Evolutionary conservation across 805 yeast species (phyloP), one percentile per base, ranked within the genome.

Genomic region (Ogataea nonfermentans): DNA sequence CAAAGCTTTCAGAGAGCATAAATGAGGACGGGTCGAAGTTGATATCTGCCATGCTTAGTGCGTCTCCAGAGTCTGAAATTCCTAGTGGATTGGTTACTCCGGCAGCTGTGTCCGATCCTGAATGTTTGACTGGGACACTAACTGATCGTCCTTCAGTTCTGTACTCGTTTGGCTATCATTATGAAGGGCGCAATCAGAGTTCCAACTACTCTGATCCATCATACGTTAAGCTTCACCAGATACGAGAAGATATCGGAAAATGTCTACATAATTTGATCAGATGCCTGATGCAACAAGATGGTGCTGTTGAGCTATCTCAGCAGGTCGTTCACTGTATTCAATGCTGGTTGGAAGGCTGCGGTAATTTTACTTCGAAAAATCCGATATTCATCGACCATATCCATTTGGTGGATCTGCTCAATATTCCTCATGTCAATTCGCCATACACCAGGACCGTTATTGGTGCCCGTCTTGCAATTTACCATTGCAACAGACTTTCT

Each of bases 381-480:
- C 64, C 63, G 16, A 31, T 53, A 9, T 52, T 48, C 33, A 49
- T 53, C 35, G 62, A 61, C 27, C 52, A 59, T 42, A 35, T 55
- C 15, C 57, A 81, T 83, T 50, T 59, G 44, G 48, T 51, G 20
- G 50, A 44, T 26, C 66, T 79, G 8, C 90, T 84, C 53, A 68
- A 76, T n/a, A 63, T 85, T 4, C 74, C 82, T 4, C 79, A 84
- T 30, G 59, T 78, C 14, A 65, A 78, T 5, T 79, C 82, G 43
- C 86, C 89, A 2, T 82, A 70, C 47, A 89, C 98, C 0, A 78
- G 96, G 55, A 72, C 86, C 1, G 73, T 84, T 2, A 57, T 88
- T n/a, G 95, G 85, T 3, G 76, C 85, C 0, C 72, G 95, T 39
- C 68, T 88, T 10, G 84, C 80, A 39, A 66, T 80, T 11, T 84